These are phyloP conservation scores for Magnolia officinalis DNA, from an alignment of 164 flowering plant species.

Conservation along the genomic window DNA sequence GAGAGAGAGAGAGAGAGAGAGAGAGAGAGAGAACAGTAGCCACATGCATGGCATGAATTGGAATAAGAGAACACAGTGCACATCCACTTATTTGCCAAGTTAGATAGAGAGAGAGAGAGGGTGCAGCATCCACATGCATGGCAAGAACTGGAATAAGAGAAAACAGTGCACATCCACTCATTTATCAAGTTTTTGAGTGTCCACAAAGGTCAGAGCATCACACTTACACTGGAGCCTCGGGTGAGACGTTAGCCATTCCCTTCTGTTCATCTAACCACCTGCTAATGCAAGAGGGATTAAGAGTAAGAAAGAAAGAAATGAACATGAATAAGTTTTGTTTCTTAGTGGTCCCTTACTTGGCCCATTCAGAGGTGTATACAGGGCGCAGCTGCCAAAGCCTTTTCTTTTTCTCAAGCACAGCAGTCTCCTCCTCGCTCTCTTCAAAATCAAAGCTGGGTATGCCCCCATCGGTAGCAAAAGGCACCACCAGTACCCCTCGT, in stretches of 20 bases:
- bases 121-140: no score
- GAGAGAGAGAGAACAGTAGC: no score
- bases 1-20: no score
- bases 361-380: slow-evolving; percentile 60
- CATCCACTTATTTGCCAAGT: no score
- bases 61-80: no score
- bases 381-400: slow-evolving; percentile 91
- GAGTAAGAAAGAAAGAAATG: slow-evolving; percentile 1
- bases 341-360: slow-evolving; percentile 46
- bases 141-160: no score
- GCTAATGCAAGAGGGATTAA: slow-evolving; percentile 12
- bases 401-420: slow-evolving; percentile 41
- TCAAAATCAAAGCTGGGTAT: slow-evolving; percentile 56
- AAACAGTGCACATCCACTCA: not conserved
- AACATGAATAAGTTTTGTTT: not conserved
- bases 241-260: slow-evolving; percentile 71
- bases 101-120: no score
- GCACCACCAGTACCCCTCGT: slow-evolving; percentile 86
- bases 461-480: slow-evolving; percentile 70
- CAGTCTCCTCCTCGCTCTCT: slow-evolving; percentile 39
- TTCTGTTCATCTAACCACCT: slow-evolving; percentile 98
- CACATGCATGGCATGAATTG: no score
- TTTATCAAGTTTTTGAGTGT: not conserved
- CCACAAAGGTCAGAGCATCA: not conserved
- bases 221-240: slow-evolving; percentile 92